Percentiles rank a stretch among this genome's conserved stretches.
Evolutionary conservation across 2,329 filamentous ascomycete species (phyloP).

Genomic region (Dichotomopilus funicola): DNA sequence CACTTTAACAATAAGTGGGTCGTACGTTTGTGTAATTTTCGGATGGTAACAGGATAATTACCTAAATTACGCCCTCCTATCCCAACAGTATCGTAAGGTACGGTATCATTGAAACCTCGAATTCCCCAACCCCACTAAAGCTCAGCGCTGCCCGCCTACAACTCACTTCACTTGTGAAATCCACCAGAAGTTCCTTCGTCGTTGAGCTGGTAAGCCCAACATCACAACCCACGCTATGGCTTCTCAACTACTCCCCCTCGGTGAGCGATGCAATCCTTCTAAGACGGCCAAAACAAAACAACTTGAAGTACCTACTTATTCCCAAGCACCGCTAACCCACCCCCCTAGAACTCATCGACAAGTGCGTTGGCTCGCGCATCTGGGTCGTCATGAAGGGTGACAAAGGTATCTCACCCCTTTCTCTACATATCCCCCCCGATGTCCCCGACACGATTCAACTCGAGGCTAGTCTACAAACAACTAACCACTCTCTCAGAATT

Average conservation of each 20-base stretch:
- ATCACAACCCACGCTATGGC: conserved; percentile 45
- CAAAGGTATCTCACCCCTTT: conserved; percentile 59
- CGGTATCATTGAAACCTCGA: neutral
- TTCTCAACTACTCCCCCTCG: conserved; percentile 58
- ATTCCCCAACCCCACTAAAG: neutral
- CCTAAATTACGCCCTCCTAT: too few relatives aligned
- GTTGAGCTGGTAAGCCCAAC: neutral
- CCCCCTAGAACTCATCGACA: conserved; percentile 87
- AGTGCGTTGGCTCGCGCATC: conserved; percentile 94
- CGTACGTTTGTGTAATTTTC: too few relatives aligned
- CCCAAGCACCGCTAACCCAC: neutral
- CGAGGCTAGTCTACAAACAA: neutral
- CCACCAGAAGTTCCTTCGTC: neutral
- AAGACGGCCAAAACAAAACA: neutral
- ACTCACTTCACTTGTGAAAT: neutral
- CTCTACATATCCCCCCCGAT: neutral
- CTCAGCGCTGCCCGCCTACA: neutral
- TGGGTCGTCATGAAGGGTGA: conserved; percentile 99
- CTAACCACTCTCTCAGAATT: conserved; percentile 60
- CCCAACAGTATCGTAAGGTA: too few relatives aligned
- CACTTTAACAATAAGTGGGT: too few relatives aligned
- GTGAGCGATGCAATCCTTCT: conserved; percentile 8
- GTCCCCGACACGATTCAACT: neutral
- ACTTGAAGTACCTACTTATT: neutral
- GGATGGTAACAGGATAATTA: too few relatives aligned